phyloP scores from a whole-genome alignment of 768 basidiomycete genomes.

The Leccinellum luteum region DNA sequence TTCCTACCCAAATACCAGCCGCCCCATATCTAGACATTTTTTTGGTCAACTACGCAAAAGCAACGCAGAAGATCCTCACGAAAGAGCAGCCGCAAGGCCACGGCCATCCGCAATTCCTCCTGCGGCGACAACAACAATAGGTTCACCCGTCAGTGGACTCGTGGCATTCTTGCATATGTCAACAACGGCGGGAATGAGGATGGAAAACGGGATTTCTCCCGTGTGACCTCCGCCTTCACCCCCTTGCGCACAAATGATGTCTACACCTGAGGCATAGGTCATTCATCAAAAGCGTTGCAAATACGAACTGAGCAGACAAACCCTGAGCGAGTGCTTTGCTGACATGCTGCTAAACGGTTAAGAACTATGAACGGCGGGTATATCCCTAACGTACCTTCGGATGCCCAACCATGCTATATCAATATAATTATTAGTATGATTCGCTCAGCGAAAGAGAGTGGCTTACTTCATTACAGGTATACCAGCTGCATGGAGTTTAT shows the following conservation, averaged over 20 bases:
- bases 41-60: not conserved
- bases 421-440: not conserved
- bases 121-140: constrained; percentile 76
- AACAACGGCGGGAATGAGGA: constrained; percentile 79
- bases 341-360: constrained; percentile 51
- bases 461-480: constrained; percentile 85
- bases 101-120: constrained; percentile 85
- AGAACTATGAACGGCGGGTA: not conserved
- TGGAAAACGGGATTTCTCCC: constrained; percentile 75
- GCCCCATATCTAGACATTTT: constrained; percentile 63
- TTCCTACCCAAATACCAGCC: constrained; percentile 85
- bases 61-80: constrained; percentile 37
- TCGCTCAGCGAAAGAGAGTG: not conserved
- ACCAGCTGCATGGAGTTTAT: constrained; percentile 74
- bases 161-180: constrained; percentile 69
- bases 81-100: constrained; percentile 71
- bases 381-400: constrained; percentile 54
- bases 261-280: constrained; percentile 53
- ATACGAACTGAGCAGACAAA: constrained; percentile 15
- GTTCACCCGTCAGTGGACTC: constrained; percentile 76
- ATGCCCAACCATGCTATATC: constrained; percentile 73
- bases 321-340: constrained; percentile 72
- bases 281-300: not conserved
- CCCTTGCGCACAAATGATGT: constrained; percentile 86
- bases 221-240: constrained; percentile 91